These are phyloP conservation scores for Apiospora arundinis DNA, from an alignment of 2,329 filamentous ascomycete species.

Conservation along the genomic window DNA sequence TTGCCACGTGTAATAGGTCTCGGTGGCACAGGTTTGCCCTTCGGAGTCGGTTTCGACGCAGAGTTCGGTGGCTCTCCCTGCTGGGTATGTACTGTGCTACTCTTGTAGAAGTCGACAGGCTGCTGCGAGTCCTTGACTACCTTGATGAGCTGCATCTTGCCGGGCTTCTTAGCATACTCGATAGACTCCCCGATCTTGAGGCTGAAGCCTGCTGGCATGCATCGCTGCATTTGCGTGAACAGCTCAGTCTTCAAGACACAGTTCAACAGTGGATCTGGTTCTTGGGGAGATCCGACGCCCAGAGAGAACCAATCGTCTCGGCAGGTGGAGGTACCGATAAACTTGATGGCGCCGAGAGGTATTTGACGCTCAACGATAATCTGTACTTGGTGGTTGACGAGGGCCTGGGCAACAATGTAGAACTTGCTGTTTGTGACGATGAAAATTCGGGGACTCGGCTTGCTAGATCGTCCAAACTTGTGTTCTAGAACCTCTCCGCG, in stretches of 20 bases:
- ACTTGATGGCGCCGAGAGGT: constrained; percentile 87
- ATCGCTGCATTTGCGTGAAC: constrained; percentile 86
- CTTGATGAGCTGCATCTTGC: constrained; percentile 88
- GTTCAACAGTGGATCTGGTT: constrained; percentile 90
- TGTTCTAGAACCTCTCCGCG: constrained; percentile 88
- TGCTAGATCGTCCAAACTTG: constrained; percentile 96
- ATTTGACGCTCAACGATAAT: constrained; percentile 84
- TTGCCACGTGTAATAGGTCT: constrained; percentile 94
- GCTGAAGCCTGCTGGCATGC: constrained; percentile 80
- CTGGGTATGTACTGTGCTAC: constrained; percentile 84
- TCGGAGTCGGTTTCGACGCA: constrained; percentile 82
- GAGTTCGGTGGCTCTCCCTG: constrained; percentile 85
- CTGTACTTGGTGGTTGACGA: constrained; percentile 81
- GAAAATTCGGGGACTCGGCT: constrained; percentile 84
- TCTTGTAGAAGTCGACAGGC: constrained; percentile 89
- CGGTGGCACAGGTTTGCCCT: constrained; percentile 82
- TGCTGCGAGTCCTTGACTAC: constrained; percentile 85
- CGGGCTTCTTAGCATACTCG: constrained; percentile 97
- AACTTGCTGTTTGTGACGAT: constrained; percentile 86
- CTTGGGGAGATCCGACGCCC: constrained; percentile 86
- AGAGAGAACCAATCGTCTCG: constrained; percentile 98
- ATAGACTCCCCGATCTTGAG: constrained; percentile 84
- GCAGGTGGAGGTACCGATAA: constrained; percentile 77
- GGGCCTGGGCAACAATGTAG: constrained; percentile 84
- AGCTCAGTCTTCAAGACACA: constrained; percentile 97